Evolutionary conservation across 768 basidiomycete genomes (phyloP), one percentile per base, ranked within the genome.

Genomic region (Phylloporus rhodoxanthus): DNA sequence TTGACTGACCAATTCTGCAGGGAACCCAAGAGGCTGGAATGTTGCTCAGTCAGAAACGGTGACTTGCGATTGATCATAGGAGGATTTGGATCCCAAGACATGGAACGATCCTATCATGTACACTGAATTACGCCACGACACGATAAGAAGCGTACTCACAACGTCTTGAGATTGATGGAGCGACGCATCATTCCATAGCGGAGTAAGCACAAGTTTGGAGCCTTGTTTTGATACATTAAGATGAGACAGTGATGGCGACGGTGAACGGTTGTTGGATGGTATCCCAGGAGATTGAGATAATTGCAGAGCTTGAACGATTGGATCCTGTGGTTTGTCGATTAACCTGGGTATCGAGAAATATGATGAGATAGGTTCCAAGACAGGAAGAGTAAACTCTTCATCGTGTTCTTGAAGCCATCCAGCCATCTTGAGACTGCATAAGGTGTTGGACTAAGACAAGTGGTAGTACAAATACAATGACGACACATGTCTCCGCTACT

Each of bases 261-360:
- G 19, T 13, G 44, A 28, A 8, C 40, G 23, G 40, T 26, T 8
- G 44, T 33, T 38, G 11, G 11, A 25, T 39, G 51, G 32, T 13
- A 25, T 29, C 44, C 20, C 39, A 13, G 25, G 29, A 2, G 19
- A 38, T 37, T 33, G 26, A 10, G 29, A 39, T 21, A 30, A 66
- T 54, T 72, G 73, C 20, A 87, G 53, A 15, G 73, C 68, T 37
- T 85, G 81, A 64, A 89, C 70, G 54, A 89, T 87, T 2, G 87
- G 87, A 62, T 91, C 82, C 60, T 89, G 87, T 3, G 87, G 87
- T 54, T 77, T 80, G 51, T 88, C 77, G n/a, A 73, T 68, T 39
- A 91, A 67, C n/a, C 57, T 65, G 9, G 85, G 82, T n/a, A 87
- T 71, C 48, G 76, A 81, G 64, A 89, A 88, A 13, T 52, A 64